Base-by-base conservation (phyloP, 2,329 filamentous ascomycete genomes). In the Aspergillus spinulosporus region DNA sequence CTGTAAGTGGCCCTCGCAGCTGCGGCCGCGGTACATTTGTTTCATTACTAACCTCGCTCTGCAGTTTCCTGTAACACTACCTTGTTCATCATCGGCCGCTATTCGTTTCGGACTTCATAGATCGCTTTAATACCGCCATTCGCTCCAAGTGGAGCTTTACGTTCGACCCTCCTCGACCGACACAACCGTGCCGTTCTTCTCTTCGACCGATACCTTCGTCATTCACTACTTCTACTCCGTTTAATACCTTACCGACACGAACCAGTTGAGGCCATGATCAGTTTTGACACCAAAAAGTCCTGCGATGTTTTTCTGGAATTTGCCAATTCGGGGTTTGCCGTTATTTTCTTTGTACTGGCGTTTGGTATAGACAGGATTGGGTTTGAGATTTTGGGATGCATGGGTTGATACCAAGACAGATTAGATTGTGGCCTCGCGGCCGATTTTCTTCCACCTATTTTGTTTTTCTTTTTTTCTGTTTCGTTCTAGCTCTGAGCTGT, bases 391-490 rank as follows among this genome's bases (percentile, higher is more conserved):
- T 62, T 68, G 69, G 70, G 65, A 70, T 69, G 63, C 66, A 71
- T 69, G 69, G 69, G 62, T 66, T 73, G 71, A 73, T 74, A 74
- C 72, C 71, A 73, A 66, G 65, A 66, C 57, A 65, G 64, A 66
- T 54, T 74, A 74, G 72, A 74, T 64, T 62, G 65, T 58, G 72
- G 72, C 72, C 70, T 69, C 72, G 62, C 69, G 70, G 72, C 72
- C 69, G 66, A 64, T 64, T 45, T 56, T 46, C 58, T 50, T 53
- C 50, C 47, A 59, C 60, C 59, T 49, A 54, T 59, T 63, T 62
- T 56, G 54, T 55, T 60, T 62, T 61, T 49, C 57, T 61, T 60
- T 62, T 60, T 52, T 60, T 58, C 50, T 12, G 21, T 54, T 56
- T 58, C 39, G 39, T 42, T 42, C 39, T 42, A 42, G 39, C 39